phyloP scores from a whole-genome alignment of 345 rosid species.

The Populus tremula region DNA sequence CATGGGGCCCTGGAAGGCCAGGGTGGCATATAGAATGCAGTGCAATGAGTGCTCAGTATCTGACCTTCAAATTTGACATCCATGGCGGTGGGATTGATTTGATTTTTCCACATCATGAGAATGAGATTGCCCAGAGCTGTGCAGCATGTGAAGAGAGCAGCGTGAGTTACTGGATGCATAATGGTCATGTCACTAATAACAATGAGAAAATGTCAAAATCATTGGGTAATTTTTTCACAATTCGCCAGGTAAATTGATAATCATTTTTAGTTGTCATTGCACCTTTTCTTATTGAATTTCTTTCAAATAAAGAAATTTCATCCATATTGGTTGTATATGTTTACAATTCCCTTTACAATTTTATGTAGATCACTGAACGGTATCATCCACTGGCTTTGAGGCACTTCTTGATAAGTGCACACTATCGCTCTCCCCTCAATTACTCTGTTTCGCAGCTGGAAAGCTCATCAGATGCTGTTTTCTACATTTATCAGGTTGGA shows the following conservation, averaged over 20 bases:
- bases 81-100: constrained; percentile 87
- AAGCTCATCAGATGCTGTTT: constrained; percentile 62
- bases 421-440: constrained; percentile 81
- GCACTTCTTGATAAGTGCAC: constrained; percentile 78
- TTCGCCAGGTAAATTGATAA: constrained; percentile 49
- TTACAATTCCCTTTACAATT: background rate
- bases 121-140: constrained; percentile 81
- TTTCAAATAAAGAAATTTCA: background rate
- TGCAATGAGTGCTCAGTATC: constrained; percentile 86
- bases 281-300: background rate
- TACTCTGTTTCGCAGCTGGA: constrained; percentile 64
- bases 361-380: constrained; percentile 52
- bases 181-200: constrained; percentile 83
- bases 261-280: background rate
- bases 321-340: background rate
- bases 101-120: constrained; percentile 82
- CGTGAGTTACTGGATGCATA: constrained; percentile 82
- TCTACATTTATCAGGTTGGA: constrained; percentile 79
- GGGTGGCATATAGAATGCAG: constrained; percentile 99
- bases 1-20: constrained; percentile 92
- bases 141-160: constrained; percentile 63
- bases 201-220: constrained; percentile 89
- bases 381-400: constrained; percentile 85
- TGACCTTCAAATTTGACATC: constrained; percentile 65
- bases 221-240: constrained; percentile 62